Base-by-base conservation (phyloP, 1,284 basidiomycete species). In the Cutaneotrichosporon sp. region DNA sequence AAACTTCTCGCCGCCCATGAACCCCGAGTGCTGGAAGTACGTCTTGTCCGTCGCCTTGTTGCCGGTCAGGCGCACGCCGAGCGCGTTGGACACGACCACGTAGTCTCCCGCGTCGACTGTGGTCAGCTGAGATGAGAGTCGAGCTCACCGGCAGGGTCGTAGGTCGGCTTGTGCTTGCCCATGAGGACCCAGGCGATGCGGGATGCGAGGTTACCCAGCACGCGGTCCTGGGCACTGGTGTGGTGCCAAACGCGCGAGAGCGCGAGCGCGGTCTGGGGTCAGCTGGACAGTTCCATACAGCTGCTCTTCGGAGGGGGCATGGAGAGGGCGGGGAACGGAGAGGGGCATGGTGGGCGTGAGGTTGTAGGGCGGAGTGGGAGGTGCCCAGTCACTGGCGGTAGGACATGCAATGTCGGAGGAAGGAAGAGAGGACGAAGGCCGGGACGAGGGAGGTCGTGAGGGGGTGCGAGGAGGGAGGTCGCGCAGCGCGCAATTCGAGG, bases 91-190 rank as follows among this genome's bases (percentile, higher is more conserved):
- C 10, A 99, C 93, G 24, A 98, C 87, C 33, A 99, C 94, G 79
- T 98, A 99, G 86, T 99, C 97, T 33, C 97, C 95, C 59, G 92
- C 92, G 79, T 97, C 94, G 67, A 89, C 94, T 95, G 64, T 0
- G 11, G 56, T 58, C 22, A 58, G 56, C n/a, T n/a, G n/a, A n/a
- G n/a, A n/a, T n/a, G n/a, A n/a, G n/a, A n/a, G n/a, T n/a, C n/a
- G 2, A 81, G n/a, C 87, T 64, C 69, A 92, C 93, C 87, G 69
- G 88, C 85, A 24, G 91, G 92, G 80, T 98, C 92, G 72, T 92
- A 98, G 55, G 97, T 92, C 20, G 97, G 95, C 79, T 99, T 99
- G 81, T 99, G 92, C 82, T 99, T 99, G 76, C 97, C 97, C 95
- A 98, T 98, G 59, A 99, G 84, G 27, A 93, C 91, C 60, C 91